Evolutionary conservation across 192 early-diverging fungal species (phyloP), one percentile per base, ranked within the genome.

Genomic region (Gaertneriomyces sp.): DNA sequence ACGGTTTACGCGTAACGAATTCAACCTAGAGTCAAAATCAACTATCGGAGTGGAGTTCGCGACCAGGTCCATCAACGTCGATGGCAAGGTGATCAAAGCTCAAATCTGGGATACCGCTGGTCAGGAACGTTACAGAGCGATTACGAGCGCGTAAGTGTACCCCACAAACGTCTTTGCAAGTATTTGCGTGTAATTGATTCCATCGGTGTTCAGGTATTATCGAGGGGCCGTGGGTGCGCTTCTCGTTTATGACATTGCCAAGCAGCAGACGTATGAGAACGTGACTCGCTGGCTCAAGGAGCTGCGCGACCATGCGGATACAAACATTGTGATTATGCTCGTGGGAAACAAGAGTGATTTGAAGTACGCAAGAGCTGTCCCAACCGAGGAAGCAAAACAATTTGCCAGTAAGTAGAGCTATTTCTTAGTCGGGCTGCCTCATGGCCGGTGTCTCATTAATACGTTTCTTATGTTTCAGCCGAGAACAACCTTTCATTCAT

Each of bases 11-110:
- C 90, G 93, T 66, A 94, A 98, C 81, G 94, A 96, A 78, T 99
- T 99, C 79, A 95, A 93, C 79, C 82, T 95, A 63, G 93, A 96
- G 74, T 97, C 94, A 62, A 98, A 96, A 79, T 94, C 94, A 41
- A 99, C 96, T 57, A 99, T 99, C 77, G 96, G 96, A 70, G 93
- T 99, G 56, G 96, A 99, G 73, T 99, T 98, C 78, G 94, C 93
- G 45, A 98, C 93, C 40, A 83, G 94, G 65, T 90, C 85, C 79
- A 95, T 99, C 67, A 90, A 96, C 73, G 93, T 99, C 44, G 94
- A 99, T 63, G 80, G 85, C 64, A 99, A 99, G 83, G 94, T 91
- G 11, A 94, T 99, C 77, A 99, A 98, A 80, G 93, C 93, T 50
- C 95, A 99, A 76, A 97, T 99, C 77, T 99, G 96, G 96, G 96